phyloP scores from a whole-genome alignment of 2,329 filamentous ascomycete genomes.

The Uncinocarpus reesii region DNA sequence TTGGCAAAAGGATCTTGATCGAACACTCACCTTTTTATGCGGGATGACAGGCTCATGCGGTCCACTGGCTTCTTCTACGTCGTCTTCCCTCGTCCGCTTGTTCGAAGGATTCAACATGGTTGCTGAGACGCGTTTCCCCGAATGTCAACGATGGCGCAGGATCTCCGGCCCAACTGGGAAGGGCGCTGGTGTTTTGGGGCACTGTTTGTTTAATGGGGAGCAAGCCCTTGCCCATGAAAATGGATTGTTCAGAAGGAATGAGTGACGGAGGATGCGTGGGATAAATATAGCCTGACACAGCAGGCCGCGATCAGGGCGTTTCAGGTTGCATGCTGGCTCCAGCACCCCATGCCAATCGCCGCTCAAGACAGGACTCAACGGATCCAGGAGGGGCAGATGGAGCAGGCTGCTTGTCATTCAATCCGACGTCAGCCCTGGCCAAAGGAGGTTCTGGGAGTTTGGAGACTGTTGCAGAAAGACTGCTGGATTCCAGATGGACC shows the following conservation, averaged over 20 bases:
- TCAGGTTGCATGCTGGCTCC: neutral
- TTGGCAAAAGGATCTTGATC: neutral
- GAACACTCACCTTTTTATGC: slow-evolving; percentile 7
- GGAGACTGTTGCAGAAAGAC: slow-evolving; percentile 6
- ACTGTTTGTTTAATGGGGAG: neutral
- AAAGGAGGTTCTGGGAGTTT: neutral
- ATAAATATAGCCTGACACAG: slow-evolving; percentile 1
- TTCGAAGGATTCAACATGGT: slow-evolving; percentile 5
- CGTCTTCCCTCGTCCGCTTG: slow-evolving; percentile 5
- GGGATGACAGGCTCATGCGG: neutral
- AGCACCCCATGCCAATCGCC: neutral
- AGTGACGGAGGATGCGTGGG: neutral
- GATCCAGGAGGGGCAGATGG: neutral
- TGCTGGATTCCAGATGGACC: neutral
- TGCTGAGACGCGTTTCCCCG: neutral
- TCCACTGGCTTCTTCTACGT: neutral
- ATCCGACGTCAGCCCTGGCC: neutral
- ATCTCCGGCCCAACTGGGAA: neutral
- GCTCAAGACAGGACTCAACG: no score
- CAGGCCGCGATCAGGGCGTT: neutral
- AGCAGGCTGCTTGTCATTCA: neutral
- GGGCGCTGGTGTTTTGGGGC: neutral
- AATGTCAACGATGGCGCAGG: neutral
- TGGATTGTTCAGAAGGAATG: neutral
- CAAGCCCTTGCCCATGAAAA: neutral